Percentiles rank a stretch among this genome's conserved stretches.
These are phyloP conservation scores for Lactarius hengduanensis DNA, from an alignment of 768 basidiomycete species.

Conservation along the genomic window DNA sequence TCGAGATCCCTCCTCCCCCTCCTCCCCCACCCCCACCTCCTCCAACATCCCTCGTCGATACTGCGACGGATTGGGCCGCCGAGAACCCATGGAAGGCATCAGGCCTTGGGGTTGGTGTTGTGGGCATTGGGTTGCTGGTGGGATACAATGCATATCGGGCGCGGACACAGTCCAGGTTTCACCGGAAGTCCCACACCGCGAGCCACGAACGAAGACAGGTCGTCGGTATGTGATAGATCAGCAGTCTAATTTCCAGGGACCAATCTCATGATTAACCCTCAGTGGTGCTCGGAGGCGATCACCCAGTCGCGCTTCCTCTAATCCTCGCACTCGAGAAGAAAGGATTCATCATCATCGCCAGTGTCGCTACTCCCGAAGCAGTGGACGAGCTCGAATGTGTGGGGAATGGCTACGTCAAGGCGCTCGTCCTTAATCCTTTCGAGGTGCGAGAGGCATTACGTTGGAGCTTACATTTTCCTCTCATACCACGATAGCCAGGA, in stretches of 20 bases:
- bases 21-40: conserved; percentile 47
- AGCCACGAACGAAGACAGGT: conserved; percentile 46
- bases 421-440: conserved; percentile 74
- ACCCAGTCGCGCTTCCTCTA: conserved; percentile 65
- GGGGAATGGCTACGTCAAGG: conserved; percentile 75
- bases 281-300: conserved; percentile 85
- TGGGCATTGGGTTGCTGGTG: conserved; percentile 60
- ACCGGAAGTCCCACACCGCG: conserved; percentile 30
- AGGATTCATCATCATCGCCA: conserved; percentile 82
- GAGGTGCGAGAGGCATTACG: conserved; percentile 49
- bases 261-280: conserved; percentile 20
- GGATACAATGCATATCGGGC: conserved; percentile 46
- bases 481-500: conserved; percentile 49
- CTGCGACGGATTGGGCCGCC: conserved; percentile 50
- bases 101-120: conserved; percentile 52
- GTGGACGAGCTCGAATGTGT: conserved; percentile 60
- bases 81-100: conserved; percentile 62
- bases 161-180: conserved; percentile 31
- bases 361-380: conserved; percentile 68
- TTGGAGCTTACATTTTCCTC: background rate
- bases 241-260: conserved; percentile 14
- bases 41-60: conserved; percentile 45
- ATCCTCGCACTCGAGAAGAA: conserved; percentile 71
- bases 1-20: conserved; percentile 70
- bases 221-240: conserved; percentile 38